These are phyloP conservation scores for Trypanosoma lewisi DNA, from an alignment of 208 protist species.

Conservation along the genomic window DNA sequence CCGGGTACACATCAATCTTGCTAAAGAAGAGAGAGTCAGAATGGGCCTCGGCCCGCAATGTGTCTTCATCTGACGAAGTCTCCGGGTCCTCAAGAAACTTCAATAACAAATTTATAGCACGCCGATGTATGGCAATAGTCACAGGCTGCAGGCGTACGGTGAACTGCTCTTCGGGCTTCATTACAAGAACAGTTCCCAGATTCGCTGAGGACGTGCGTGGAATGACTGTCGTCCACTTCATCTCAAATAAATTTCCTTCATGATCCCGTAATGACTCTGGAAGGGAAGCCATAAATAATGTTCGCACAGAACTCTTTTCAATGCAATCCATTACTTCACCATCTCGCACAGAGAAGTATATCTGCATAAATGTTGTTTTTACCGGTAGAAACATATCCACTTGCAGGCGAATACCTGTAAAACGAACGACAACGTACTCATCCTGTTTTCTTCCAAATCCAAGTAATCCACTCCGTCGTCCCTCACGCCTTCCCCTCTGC, in stretches of 20 bases:
- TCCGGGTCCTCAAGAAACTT: conserved; percentile 27
- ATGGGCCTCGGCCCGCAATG: background rate
- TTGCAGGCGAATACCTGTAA: conserved; percentile 47
- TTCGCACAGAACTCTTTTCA: conserved; percentile 45
- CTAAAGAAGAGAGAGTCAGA: conserved; percentile 45
- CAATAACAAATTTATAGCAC: conserved; percentile 23
- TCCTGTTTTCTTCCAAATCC: conserved; percentile 34
- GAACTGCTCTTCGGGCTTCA: conserved; percentile 35
- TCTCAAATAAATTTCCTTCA: conserved; percentile 28
- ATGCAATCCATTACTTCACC: conserved; percentile 60
- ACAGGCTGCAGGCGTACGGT: conserved; percentile 52
- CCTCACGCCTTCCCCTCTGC: background rate
- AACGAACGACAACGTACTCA: conserved; percentile 50
- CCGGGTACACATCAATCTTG: conserved; percentile 46
- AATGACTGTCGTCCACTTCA: conserved; percentile 35
- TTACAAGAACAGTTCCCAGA: conserved; percentile 19
- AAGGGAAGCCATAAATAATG: conserved; percentile 44
- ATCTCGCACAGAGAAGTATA: conserved; percentile 42
- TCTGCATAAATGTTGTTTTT: conserved; percentile 39
- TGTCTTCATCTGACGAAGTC: conserved; percentile 5
- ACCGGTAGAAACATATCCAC: conserved; percentile 43
- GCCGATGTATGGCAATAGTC: conserved; percentile 34
- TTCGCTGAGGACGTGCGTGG: conserved; percentile 20
- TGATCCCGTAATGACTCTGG: conserved; percentile 19
- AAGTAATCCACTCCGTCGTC: conserved; percentile 24